Base-by-base conservation (phyloP, 495 filamentous ascomycete species). In the Penicillium roqueforti region DNA sequence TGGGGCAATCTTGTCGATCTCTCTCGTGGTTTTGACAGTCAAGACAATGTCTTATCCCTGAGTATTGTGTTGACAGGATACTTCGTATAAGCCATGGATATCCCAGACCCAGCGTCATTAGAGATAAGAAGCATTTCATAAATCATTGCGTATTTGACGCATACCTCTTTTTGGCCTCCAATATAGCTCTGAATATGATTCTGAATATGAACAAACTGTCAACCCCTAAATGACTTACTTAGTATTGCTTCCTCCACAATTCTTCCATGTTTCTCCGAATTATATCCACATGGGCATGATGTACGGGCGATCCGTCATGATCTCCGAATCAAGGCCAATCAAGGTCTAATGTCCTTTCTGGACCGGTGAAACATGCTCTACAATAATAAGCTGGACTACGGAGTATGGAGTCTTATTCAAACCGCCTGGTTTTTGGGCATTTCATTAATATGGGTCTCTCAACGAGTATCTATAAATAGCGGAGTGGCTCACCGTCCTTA, bases 221-320 rank as follows among this genome's bases (percentile, higher is more conserved):
- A 2, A 4, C 22, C 22, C 22, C 22, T 23, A 23, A 23, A 23
- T 23, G 22, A 23, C 22, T 23, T 23, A 23, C 22, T 23, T 23
- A 23, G 4, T 23, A 23, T 23, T 4, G 22, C 28, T 31, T 31
- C 28, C 28, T 6, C 47, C 29, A 48, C 31, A 48, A 22, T 29
- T 45, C 8, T 29, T 29, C 13, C 3, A 28, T 51, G 23, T 51
- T 51, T 51, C 47, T 51, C 47, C 47, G 47, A 51, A n/a, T 26
- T 50, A 23, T 23, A 40, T 5, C 31, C 47, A 51, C 28, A 31
- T 31, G 28, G 1, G 28, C 28, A 31, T 4, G 14, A 13, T 8
- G 6, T n/a, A n/a, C n/a, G n/a, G n/a, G n/a, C n/a, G n/a, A n/a
- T n/a, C n/a, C n/a, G n/a, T n/a, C 28, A 31, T 4, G 14, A 13